Base-by-base conservation (phyloP, 2,329 filamentous ascomycete species). In the Stagonosporopsis cucurbitacearum region DNA sequence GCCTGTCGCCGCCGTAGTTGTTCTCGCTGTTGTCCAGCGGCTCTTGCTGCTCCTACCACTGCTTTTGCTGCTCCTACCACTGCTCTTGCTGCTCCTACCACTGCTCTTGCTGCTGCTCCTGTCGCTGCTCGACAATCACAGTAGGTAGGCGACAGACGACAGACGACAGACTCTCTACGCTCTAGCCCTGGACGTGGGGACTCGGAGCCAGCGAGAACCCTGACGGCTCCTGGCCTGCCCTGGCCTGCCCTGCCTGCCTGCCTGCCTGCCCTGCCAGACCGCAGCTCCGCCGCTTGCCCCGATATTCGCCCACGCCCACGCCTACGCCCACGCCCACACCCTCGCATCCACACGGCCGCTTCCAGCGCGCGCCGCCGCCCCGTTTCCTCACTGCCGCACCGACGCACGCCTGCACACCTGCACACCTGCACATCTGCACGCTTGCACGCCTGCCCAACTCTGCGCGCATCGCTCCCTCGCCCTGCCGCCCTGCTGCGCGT, bases 131-230 rank as follows among this genome's bases (percentile, higher is more conserved):
- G 19, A 25, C 15, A 22, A 36, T 30, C 33, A 39, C 41, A 17
- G 41, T 22, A 17, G 41, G 20, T 44, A 33, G 41, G 12, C 35
- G 35, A 12, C 15, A 17, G 41, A 42, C 22, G 35, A 42, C 58
- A 62, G 54, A 41, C 55, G 58, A 58, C 56, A 63, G 58, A 47
- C 44, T 28, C 23, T 48, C 37, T 36, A 28, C 35, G n/a, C 45
- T 37, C 53, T 37, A 53, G 49, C 49, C 48, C 53, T 70, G 11
- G 30, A 67, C 69, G 69, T 71, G 68, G 66, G 59, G 62, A 65
- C 65, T 66, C 65, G 60, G 53, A 64, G 62, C 62, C 63, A 61
- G 48, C 59, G 37, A 57, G 49, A 43, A 51, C 57, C 54, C 46
- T 54, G 48, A 45, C 63, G 41, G 46, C 52, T 30, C 41, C 28